Percentiles rank a stretch among this genome's conserved stretches.
Evolutionary conservation across 192 early-diverging fungal species (phyloP).

Genomic region (Bifiguratus adelaidae): DNA sequence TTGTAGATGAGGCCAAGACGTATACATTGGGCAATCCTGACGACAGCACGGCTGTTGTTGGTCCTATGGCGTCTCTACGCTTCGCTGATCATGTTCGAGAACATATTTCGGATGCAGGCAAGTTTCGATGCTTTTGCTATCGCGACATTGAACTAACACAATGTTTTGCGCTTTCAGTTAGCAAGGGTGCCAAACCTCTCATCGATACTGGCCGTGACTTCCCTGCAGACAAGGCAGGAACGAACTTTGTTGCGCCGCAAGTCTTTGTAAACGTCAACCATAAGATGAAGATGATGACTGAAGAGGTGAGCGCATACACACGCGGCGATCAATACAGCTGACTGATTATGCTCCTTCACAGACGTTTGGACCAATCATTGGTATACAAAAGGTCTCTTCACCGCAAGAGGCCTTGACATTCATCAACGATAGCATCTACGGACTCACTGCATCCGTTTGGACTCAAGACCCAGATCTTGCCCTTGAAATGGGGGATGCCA

Average conservation of each 20-base stretch:
- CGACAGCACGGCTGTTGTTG: constrained; percentile 48
- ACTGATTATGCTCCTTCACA: neutral
- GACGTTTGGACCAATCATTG: constrained; percentile 76
- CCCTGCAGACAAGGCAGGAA: constrained; percentile 41
- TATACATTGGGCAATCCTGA: constrained; percentile 64
- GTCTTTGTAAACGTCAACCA: constrained; percentile 66
- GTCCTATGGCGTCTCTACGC: constrained; percentile 59
- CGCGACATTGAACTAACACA: neutral
- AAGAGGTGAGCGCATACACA: constrained; percentile 32
- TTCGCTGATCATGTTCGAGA: constrained; percentile 59
- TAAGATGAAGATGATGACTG: constrained; percentile 62
- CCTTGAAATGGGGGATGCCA: constrained; percentile 42
- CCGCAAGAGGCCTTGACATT: constrained; percentile 65
- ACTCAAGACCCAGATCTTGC: constrained; percentile 51
- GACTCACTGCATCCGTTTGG: constrained; percentile 75
- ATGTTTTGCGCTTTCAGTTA: constrained; percentile 15
- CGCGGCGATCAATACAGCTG: neutral
- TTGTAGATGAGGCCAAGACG: constrained; percentile 43
- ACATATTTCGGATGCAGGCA: constrained; percentile 59
- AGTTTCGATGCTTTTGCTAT: neutral
- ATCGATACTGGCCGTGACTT: constrained; percentile 43
- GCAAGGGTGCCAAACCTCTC: constrained; percentile 52
- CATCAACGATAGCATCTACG: constrained; percentile 77
- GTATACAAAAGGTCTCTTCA: constrained; percentile 58
- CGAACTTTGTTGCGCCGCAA: constrained; percentile 65